Percentiles rank a stretch among this genome's conserved stretches.
Evolutionary conservation across 148 eudicot genomes (phyloP).

Genomic region (Diospyros lotus): DNA sequence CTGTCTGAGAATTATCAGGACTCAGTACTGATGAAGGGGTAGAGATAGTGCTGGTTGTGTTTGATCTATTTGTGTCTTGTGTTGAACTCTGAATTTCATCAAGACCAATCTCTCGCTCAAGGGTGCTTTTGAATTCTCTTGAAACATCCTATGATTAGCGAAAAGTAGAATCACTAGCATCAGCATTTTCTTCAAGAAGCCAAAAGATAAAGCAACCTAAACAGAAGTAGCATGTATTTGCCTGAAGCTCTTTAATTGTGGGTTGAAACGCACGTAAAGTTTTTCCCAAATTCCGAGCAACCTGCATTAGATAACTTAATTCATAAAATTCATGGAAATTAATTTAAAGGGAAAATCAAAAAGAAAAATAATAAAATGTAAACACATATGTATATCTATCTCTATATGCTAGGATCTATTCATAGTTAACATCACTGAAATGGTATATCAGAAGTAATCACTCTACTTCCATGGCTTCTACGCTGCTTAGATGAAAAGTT

Average conservation of each 20-base stretch:
- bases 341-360: neutral
- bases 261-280: constrained; percentile 92
- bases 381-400: neutral
- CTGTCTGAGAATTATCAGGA: constrained; percentile 36
- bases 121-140: constrained; percentile 87
- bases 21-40: constrained; percentile 25
- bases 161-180: neutral
- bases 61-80: constrained; percentile 34
- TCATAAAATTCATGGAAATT: constrained; percentile 1
- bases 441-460: neutral
- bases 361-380: neutral
- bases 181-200: neutral
- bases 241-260: constrained; percentile 95
- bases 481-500: neutral
- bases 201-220: neutral
- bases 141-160: constrained; percentile 66
- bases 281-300: constrained; percentile 82
- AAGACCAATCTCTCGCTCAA: constrained; percentile 91
- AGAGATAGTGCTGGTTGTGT: constrained; percentile 25
- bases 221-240: constrained; percentile 9
- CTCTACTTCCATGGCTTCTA: constrained; percentile 4
- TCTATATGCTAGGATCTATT: neutral
- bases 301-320: constrained; percentile 41
- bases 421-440: neutral
- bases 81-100: constrained; percentile 56